A percentile compares a stretch with the other conserved stretches of the same genome.
These are phyloP conservation scores for Ogataea naganishii DNA, from an alignment of 805 yeast species.

Conservation along the genomic window DNA sequence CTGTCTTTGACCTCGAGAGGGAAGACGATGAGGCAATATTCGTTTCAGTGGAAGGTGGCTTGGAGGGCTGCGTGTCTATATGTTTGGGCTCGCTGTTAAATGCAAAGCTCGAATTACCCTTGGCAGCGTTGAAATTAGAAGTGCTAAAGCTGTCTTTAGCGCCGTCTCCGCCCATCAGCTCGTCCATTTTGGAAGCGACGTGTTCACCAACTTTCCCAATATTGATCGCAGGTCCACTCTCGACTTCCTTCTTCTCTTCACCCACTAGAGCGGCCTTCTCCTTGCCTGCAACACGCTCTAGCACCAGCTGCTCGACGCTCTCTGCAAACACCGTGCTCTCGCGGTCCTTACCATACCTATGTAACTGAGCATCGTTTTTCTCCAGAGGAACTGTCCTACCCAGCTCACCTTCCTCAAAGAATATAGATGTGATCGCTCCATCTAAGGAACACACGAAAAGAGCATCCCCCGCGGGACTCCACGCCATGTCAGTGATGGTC, in stretches of 20 bases:
- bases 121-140: neutral
- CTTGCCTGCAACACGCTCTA: conserved; percentile 58
- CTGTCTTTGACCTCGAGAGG: conserved; percentile 1
- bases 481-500: conserved; percentile 79
- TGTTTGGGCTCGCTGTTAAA: no score
- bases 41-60: no score
- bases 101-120: no score
- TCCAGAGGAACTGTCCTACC: conserved; percentile 57
- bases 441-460: conserved; percentile 78
- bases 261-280: neutral
- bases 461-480: conserved; percentile 76
- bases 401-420: conserved; percentile 55
- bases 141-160: conserved; percentile 2
- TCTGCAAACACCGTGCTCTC: conserved; percentile 84
- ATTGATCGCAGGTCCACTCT: neutral
- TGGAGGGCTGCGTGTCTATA: no score
- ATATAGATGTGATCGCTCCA: conserved; percentile 64
- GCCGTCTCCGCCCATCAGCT: conserved; percentile 27
- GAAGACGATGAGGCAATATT: no score
- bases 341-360: conserved; percentile 81
- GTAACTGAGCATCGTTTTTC: conserved; percentile 58
- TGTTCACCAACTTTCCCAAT: conserved; percentile 16
- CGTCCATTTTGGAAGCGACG: conserved; percentile 29
- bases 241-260: neutral
- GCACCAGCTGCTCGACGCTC: conserved; percentile 62